Percentiles rank a stretch among this genome's conserved stretches.
These are phyloP conservation scores for Apiotrichum gamsii DNA, from an alignment of 1,284 basidiomycete genomes.

Conservation along the genomic window DNA sequence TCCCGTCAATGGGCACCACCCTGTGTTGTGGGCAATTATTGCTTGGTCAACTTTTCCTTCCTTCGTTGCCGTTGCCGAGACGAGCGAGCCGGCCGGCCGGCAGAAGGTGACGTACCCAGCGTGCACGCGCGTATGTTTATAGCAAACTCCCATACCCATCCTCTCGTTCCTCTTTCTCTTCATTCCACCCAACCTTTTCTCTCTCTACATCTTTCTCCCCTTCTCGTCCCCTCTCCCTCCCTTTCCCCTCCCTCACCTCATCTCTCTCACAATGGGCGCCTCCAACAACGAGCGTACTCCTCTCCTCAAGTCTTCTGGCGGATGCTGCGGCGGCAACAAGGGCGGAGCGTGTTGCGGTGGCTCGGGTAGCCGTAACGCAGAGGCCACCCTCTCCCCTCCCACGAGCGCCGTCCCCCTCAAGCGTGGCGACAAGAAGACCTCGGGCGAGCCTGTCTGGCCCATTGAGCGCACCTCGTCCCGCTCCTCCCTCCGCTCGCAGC, in stretches of 20 bases:
- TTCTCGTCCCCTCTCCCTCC: background rate
- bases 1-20: too few species aligned
- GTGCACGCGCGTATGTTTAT: too few species aligned
- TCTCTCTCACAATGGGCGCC: background rate
- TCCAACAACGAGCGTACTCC: constrained; percentile 13
- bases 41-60: too few species aligned
- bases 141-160: background rate
- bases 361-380: background rate
- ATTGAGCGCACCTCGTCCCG: constrained; percentile 14
- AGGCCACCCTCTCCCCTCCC: background rate
- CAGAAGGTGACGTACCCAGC: too few species aligned
- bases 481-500: constrained; percentile 10
- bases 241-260: background rate
- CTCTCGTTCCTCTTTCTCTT: background rate
- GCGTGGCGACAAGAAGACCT: constrained; percentile 4
- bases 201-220: background rate
- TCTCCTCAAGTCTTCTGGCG: constrained; percentile 11
- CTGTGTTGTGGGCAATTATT: too few species aligned
- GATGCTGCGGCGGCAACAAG: constrained; percentile 16
- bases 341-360: constrained; percentile 14
- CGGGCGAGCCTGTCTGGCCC: constrained; percentile 14
- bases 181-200: background rate
- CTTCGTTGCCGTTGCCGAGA: too few species aligned
- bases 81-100: too few species aligned
- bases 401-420: constrained; percentile 17